These are phyloP conservation scores for Phytopythium cucurbitacearum DNA, from an alignment of 352 stramenopile genomes.

Conservation along the genomic window DNA sequence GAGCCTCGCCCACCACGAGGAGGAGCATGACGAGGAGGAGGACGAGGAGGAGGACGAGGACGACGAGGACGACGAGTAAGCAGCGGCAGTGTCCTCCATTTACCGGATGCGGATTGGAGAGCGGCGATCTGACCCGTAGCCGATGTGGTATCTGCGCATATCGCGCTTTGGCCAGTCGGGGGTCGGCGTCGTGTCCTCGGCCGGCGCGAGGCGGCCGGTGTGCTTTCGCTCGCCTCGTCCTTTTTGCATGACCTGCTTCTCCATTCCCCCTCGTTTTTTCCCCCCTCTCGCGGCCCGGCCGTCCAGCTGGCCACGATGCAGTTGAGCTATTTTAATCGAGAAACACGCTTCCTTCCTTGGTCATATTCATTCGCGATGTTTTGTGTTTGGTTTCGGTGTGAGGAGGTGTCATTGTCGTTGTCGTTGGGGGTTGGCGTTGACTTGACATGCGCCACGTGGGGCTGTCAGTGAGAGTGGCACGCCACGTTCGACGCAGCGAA, in stretches of 20 bases:
- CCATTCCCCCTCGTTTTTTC: background rate
- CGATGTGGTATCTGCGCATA: too few species aligned
- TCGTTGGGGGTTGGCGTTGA: background rate
- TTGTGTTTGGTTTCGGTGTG: background rate
- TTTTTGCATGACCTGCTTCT: constrained; percentile 2
- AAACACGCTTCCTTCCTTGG: too few species aligned
- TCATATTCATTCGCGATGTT: background rate
- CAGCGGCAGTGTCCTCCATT: background rate
- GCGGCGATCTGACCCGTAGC: too few species aligned
- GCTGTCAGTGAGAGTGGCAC: too few species aligned
- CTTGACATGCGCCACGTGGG: too few species aligned
- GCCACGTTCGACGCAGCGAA: too few species aligned
- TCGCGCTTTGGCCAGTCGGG: background rate
- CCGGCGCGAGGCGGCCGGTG: constrained; percentile 4
- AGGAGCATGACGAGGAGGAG: constrained; percentile 62
- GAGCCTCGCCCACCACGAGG: constrained; percentile 19
- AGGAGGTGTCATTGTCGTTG: background rate
- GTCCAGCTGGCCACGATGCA: background rate
- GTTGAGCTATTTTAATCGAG: constrained; percentile 7
- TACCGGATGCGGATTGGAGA: background rate
- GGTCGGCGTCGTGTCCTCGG: constrained; percentile 12
- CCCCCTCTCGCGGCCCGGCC: background rate
- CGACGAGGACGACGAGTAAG: constrained; percentile 61
- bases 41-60: constrained; percentile 66
- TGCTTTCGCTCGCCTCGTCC: background rate